Conservation (phyloP, 495 filamentous ascomycete genomes). For the Aspergillus carlsbadensis region DNA sequence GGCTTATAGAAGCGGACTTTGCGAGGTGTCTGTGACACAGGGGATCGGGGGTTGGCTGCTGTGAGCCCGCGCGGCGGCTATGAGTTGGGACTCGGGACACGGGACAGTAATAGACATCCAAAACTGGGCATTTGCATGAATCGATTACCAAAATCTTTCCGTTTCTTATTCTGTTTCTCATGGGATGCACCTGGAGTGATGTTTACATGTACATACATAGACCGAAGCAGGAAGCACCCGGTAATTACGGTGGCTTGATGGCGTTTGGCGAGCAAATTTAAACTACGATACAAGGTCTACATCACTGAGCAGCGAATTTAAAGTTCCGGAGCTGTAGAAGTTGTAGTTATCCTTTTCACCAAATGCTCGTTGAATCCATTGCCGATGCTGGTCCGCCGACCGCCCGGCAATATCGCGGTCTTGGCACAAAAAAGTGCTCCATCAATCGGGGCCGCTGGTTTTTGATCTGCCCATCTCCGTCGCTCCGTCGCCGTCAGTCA, state of each 20-base stretch:
- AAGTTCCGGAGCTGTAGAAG: no score
- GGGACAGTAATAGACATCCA: conserved; percentile 12
- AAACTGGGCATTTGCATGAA: background rate
- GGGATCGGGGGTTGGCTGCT: conserved; percentile 28
- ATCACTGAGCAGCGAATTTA: no score
- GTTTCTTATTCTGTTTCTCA: conserved; percentile 1
- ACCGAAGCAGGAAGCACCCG: conserved; percentile 19
- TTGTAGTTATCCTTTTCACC: no score
- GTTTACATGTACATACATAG: conserved; percentile 35
- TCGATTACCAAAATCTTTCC: background rate
- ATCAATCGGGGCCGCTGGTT: conserved; percentile 3
- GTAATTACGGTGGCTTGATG: conserved; percentile 21
- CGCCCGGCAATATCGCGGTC: conserved; percentile 5
- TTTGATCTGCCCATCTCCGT: conserved; percentile 16
- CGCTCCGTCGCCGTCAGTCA: conserved; percentile 18
- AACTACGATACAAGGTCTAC: no score
- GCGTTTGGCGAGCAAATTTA: conserved; percentile 30
- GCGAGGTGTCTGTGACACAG: conserved; percentile 9
- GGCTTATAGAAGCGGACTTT: conserved; percentile 45
- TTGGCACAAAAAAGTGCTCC: conserved; percentile 13
- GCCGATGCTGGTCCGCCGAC: background rate
- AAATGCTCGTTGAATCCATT: background rate
- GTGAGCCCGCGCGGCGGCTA: conserved; percentile 13
- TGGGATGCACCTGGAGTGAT: conserved; percentile 16
- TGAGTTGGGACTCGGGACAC: no score